Evolutionary conservation across 805 yeast genomes (phyloP).

Genomic region (Candida oleophila): DNA sequence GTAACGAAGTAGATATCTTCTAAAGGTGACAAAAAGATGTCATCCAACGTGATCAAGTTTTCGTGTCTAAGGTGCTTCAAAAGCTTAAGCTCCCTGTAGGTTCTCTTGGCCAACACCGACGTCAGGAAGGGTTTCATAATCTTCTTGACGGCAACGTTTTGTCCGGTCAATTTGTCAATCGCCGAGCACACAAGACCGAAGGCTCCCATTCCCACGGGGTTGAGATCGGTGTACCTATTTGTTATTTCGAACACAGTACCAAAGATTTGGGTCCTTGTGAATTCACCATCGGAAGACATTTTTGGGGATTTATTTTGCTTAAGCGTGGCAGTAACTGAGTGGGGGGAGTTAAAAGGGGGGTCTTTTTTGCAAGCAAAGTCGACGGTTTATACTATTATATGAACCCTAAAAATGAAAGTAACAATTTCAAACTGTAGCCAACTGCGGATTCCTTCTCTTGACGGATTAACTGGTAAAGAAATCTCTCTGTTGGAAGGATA

Average conservation of each 20-base stretch:
- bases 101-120: conserved; percentile 91
- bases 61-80: conserved; percentile 93
- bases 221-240: conserved; percentile 81
- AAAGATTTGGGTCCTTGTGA: conserved; percentile 81
- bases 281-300: conserved; percentile 46
- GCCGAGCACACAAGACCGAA: conserved; percentile 98
- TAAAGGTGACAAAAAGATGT: conserved; percentile 88
- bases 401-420: neutral
- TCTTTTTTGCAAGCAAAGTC: too few relatives aligned
- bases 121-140: conserved; percentile 97
- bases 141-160: conserved; percentile 95
- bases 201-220: conserved; percentile 99
- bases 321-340: neutral
- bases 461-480: too few relatives aligned
- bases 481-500: too few relatives aligned
- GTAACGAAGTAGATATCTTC: conserved; percentile 97
- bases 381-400: too few relatives aligned
- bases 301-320: conserved; percentile 1
- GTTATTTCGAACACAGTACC: conserved; percentile 96
- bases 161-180: conserved; percentile 82
- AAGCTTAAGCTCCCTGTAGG: conserved; percentile 91
- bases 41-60: conserved; percentile 88
- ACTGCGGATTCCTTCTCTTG: too few relatives aligned
- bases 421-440: too few relatives aligned
- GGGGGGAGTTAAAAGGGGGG: too few relatives aligned